Evolutionary conservation across 2,329 filamentous ascomycete species (phyloP), one percentile per base, ranked within the genome.

Genomic region (Neopestalotiopsis clavispora): DNA sequence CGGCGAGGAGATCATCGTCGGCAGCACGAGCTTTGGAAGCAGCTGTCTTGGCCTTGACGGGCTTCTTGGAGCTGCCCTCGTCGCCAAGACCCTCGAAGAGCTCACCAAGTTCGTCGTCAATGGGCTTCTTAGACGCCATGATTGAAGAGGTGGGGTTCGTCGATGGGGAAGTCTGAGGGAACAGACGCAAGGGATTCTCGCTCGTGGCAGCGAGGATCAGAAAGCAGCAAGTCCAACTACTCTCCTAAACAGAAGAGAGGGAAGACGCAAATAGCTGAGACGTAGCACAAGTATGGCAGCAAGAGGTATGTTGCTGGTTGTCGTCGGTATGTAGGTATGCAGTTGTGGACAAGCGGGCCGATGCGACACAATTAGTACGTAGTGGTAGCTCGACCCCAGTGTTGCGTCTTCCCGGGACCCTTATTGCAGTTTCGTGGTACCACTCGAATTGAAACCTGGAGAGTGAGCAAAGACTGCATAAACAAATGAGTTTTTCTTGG

Each of bases 1-100:
- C 95, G 71, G 94, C 94, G 52, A 98, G 87, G 69, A 95, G 90
- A 78, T 97, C 94, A 78, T 97, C 94, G 74, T 93, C 87, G 75
- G 91, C 77, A 34, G 74, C 74, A 68, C 78, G 77, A 65, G 82
- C 76, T 78, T 87, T 87, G 73, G 84, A 80, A 67, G 83, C 79
- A 67, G 85, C 81, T 67, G 86, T 85, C 72, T 84, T 81, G 71
- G 84, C 78, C 76, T 86, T 86, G 74, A 79, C 80, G 20, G 82
- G 72, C 77, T 89, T 89, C 76, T 86, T 86, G 70, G 83, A 72
- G 68, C 83, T 81, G 71, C 80, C 77, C 68, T 89, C 86, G 73
- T 87, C 83, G 72, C 84, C 85, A 75, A 92, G 87, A 70, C 86
- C 88, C 71, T 89, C 87, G 77, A 92, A 89, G 74, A 92, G 87